A percentile compares a stretch with the other conserved stretches of the same genome.
Conservation (phyloP, 225 moss, liverwort and hornwort genomes). For the Asterella californica region DNA sequence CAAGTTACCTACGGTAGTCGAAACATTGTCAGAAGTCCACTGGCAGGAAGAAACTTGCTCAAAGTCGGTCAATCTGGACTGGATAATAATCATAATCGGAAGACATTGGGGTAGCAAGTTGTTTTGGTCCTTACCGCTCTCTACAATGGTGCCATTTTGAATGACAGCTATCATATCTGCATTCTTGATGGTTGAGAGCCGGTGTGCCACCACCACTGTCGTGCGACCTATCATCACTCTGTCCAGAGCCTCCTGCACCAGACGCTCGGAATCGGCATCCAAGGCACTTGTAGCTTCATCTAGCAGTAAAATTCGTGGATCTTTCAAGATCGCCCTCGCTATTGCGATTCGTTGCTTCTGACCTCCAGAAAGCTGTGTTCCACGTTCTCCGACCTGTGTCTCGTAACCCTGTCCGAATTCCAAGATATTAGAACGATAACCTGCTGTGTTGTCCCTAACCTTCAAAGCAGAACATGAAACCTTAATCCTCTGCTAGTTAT, state of each 20-base stretch:
- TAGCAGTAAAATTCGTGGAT: conserved; percentile 75
- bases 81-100: not conserved
- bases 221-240: conserved; percentile 75
- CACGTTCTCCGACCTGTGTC: conserved; percentile 68
- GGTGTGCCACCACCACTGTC: conserved; percentile 83
- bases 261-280: conserved; percentile 73
- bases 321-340: conserved; percentile 83
- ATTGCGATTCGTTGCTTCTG: conserved; percentile 96
- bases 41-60: conserved; percentile 13
- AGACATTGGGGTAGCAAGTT: conserved; percentile 26
- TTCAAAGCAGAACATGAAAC: not conserved
- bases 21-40: too few species aligned
- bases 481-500: too few species aligned
- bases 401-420: conserved; percentile 17
- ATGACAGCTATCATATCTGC: conserved; percentile 85
- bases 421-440: not conserved
- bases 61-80: not conserved
- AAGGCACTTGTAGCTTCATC: conserved; percentile 98
- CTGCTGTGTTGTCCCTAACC: not conserved
- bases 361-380: conserved; percentile 86
- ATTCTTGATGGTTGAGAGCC: conserved; percentile 80
- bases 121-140: conserved; percentile 48
- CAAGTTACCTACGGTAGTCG: not conserved
- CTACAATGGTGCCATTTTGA: conserved; percentile 71
- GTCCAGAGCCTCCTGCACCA: conserved; percentile 88